Evolutionary conservation across 768 basidiomycete genomes (phyloP).

Genomic region (Pleurotus djamor): DNA sequence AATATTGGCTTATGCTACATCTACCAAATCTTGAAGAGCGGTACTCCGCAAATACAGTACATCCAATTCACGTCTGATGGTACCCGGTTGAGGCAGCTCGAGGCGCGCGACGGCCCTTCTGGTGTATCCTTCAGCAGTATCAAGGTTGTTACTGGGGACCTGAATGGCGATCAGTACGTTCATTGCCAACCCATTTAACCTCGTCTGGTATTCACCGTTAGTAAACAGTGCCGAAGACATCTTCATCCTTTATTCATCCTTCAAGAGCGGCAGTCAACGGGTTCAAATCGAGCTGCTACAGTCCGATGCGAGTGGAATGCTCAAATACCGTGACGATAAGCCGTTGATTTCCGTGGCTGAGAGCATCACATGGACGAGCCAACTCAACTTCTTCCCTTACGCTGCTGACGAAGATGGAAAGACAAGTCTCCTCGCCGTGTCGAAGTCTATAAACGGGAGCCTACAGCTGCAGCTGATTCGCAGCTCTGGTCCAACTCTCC

Average conservation of each 20-base stretch:
- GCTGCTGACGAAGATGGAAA: constrained; percentile 4
- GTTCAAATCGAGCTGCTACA: constrained; percentile 1
- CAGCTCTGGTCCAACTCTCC: constrained; percentile 1
- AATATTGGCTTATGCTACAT: neutral
- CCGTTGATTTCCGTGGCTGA: neutral
- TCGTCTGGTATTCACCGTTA: neutral
- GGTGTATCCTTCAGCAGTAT: neutral
- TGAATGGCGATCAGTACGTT: constrained; percentile 2
- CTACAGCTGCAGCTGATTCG: constrained; percentile 4
- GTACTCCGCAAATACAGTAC: neutral
- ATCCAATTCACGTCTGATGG: constrained; percentile 2
- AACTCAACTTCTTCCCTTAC: neutral
- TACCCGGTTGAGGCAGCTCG: neutral
- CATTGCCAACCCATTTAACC: neutral
- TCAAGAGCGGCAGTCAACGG: neutral
- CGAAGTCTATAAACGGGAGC: neutral
- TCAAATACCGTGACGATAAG: neutral
- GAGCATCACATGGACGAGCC: neutral
- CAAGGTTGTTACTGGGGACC: neutral
- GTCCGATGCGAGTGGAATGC: neutral
- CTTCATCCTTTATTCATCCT: neutral
- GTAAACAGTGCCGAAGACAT: constrained; percentile 2
- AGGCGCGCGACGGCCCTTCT: neutral
- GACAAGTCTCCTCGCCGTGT: neutral
- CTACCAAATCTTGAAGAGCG: neutral